Base-by-base conservation (phyloP, 148 eudicot species). In the Gaultheria prostrata region DNA sequence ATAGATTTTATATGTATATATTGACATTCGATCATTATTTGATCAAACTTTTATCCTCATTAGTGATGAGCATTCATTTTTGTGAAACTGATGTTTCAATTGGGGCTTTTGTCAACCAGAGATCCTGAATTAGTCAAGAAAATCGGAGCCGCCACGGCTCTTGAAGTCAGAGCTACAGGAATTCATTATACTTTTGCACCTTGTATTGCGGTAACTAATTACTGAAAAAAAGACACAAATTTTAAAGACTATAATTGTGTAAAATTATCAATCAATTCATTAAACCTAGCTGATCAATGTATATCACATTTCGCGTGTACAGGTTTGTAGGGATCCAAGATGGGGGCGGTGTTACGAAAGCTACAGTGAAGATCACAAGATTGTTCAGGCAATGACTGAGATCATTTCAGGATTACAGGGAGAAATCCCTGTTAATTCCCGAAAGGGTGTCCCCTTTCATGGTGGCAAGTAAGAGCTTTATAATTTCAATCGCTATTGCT, bases 311-410 rank as follows among this genome's bases (percentile, higher is more conserved):
- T 67, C 20, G 39, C 1, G 0, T 8, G 1, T 8, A 46, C 82
- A 92, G 93, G 93, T 91, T 4, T 92, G 95, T 39, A 90, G 95
- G 67, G 95, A 93, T 86, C 93, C 94, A 3, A 89, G 95, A 82
- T 93, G 95, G 95, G 95, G 95, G 4, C 89, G 94, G 85, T 93
- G 95, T 33, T 93, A 85, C 24, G 95, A 93, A 84, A 93, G 95
- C 83, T 93, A 93, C 63, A 90, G 95, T 5, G 95, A 93, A 87
- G 95, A 93, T 82, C 92, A 91, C 12, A 91, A 84, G 59, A 56
- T 93, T 63, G 95, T 93, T 35, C 91, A 91, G 82, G 80, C 80
- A 83, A 93, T 93, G 95, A 93, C 95, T 43, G 77, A 87, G 73
- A 90, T 93, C 21, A 88, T 93, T 48, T 72, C 89, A 28, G 95